phyloP scores from a whole-genome alignment of 2,329 filamentous ascomycete genomes.

The Trichoderma breve region DNA sequence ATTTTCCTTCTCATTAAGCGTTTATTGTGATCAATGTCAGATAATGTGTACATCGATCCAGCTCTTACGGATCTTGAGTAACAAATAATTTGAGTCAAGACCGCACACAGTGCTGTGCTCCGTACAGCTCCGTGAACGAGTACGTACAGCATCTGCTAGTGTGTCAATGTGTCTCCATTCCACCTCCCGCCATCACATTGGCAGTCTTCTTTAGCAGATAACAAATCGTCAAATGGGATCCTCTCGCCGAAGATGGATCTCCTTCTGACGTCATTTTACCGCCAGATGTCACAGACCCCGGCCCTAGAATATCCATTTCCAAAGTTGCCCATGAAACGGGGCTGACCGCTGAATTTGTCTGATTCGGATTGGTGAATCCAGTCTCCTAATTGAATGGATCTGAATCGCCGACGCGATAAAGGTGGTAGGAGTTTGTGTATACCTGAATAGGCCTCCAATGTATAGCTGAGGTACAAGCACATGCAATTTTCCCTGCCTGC shows the following conservation, averaged over 20 bases:
- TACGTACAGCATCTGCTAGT: not conserved
- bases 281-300: slow-evolving; percentile 6
- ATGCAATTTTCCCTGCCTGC: not conserved
- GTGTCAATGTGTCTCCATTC: not conserved
- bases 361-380: not conserved
- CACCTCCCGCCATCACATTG: not conserved
- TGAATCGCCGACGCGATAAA: not conserved
- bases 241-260: not conserved
- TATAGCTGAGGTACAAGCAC: not conserved
- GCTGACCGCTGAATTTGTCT: not conserved
- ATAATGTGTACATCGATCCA: not conserved
- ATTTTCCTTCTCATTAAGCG: not conserved
- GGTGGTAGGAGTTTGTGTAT: not conserved
- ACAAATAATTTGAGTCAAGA: not conserved
- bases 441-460: not conserved
- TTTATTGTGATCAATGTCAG: not conserved
- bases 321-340: not conserved
- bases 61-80: not conserved
- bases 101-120: not conserved
- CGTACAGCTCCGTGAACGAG: not conserved
- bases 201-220: not conserved
- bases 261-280: slow-evolving; percentile 11
- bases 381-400: not conserved
- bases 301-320: not conserved
- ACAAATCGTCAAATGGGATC: not conserved